Percentiles rank a stretch among this genome's conserved stretches.
Conservation (phyloP, 768 basidiomycete species). For the Boletus vinaceobasis region DNA sequence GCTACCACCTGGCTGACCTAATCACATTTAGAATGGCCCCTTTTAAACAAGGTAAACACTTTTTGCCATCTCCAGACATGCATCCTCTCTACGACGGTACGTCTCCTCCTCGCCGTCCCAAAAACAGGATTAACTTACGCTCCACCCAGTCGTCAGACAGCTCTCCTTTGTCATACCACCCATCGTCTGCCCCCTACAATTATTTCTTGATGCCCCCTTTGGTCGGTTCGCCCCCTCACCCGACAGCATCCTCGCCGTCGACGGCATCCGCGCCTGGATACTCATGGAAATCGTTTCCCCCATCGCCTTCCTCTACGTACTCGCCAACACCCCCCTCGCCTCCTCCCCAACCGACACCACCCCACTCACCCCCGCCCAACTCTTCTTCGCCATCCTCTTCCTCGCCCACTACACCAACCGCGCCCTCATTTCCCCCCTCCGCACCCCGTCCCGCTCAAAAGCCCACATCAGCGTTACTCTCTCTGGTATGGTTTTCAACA, state of each 20-base stretch:
- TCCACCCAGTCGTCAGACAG: constrained; percentile 32
- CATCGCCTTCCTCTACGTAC: constrained; percentile 46
- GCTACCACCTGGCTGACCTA: background rate
- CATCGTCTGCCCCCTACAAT: constrained; percentile 34
- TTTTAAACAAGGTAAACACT: no score
- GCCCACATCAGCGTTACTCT: constrained; percentile 66
- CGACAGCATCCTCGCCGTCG: constrained; percentile 48
- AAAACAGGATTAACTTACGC: background rate
- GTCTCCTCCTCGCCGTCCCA: background rate
- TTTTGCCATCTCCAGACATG: constrained; percentile 8
- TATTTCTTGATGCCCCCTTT: constrained; percentile 72
- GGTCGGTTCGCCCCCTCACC: constrained; percentile 62
- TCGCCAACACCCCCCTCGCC: constrained; percentile 49
- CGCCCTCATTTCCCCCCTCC: constrained; percentile 71
- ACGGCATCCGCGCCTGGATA: constrained; percentile 71
- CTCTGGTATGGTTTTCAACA: constrained; percentile 60
- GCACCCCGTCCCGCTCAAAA: constrained; percentile 75
- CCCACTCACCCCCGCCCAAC: constrained; percentile 39
- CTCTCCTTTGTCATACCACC: constrained; percentile 44
- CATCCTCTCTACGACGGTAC: constrained; percentile 24
- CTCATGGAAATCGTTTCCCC: constrained; percentile 73
- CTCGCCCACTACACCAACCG: constrained; percentile 83
- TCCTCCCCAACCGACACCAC: constrained; percentile 26
- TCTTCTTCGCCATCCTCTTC: constrained; percentile 55
- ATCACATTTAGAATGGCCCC: no score